Evolutionary conservation across 495 filamentous ascomycete species (phyloP), one percentile per base, ranked within the genome.

Genomic region (Parachaetomium inaequale): DNA sequence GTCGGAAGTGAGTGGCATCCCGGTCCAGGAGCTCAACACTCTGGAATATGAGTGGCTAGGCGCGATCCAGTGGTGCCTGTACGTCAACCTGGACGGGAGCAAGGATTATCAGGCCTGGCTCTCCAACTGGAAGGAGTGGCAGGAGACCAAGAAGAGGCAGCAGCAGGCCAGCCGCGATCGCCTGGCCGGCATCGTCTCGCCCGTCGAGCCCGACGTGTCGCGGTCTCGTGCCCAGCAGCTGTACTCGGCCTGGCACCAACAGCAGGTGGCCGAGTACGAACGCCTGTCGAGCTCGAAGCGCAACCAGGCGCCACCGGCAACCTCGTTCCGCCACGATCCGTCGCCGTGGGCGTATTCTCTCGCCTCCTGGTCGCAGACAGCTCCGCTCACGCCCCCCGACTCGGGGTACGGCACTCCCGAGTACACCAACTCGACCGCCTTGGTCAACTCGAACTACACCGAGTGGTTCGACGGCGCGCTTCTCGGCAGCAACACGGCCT

Each of bases 1-100:
- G 94, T 89, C 95, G 4, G 95, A 99, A 70, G 94, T 99, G 26
- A 98, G 92, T 76, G 91, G 89, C 59, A 96, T 99, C 63, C 75
- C 88, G 23, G 92, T 99, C 25, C 65, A 80, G 26, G 93, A 97
- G 67, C 79, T 99, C 68, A 98, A 98, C 77, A 81, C 81, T 62
- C 81, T 97, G 78, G 94, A 99, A 78, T 84, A 87, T 67, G 90
- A 96, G 69, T 99, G 94, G 94, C 81, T 99, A 28, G 79, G 81
- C 47, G 88, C 87, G 26, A 96, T 96, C 60, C 79, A 83, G 55
- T 98, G 90, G 88, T 84, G 87, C 62, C 85, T 99, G 69, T 94
- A 96, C 72, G 87, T 93, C 67, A 90, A 95, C 66, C 88, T 91
- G 38, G 83, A 90, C 61, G 84, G 89, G 67, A 86, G 87, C 57